Evolutionary conservation across 345 rosid genomes (phyloP), one percentile per base, ranked within the genome.

Genomic region (Clausena lansium): DNA sequence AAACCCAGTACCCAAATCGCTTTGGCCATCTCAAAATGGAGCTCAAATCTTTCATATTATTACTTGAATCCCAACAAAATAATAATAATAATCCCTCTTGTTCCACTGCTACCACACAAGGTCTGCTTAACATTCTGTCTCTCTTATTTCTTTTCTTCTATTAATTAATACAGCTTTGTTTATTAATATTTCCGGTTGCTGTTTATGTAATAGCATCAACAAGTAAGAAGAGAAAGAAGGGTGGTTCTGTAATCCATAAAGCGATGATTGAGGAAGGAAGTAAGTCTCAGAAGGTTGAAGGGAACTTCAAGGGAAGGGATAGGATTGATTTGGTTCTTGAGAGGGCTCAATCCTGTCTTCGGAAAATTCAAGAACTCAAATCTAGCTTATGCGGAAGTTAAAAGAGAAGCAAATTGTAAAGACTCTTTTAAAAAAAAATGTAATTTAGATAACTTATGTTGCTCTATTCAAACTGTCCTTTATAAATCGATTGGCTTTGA

Each of bases 271-370:
- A 17, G 27, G 72, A n/a, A 36, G 17, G 30, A 27, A 25, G 50
- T 41, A 68, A 68, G 71, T 5, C 25, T 67, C 71, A 39, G 28
- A 41, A 20, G 32, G 19, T 24, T 67, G 52, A 38, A 4, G 55
- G 28, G 71, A 8, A 41, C 19, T n/a, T 39, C 28, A 67, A 45
- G 57, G 27, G 72, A 68, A 68, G 72, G 36, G 13, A 68, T 2
- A 68, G 58, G 36, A 68, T 45, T 45, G 72, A 68, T 68, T 68
- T 25, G 22, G 72, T 68, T 41, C 72, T 68, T 45, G 72, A 41
- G 72, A 68, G 15, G 20, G 72, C 72, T 41, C 72, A 69, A 41
- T 45, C 57, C 47, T 68, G 72, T 27, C 57, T 69, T 1, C 33
- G 9, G 57, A 69, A 69, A 27, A 45, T 69, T 69, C 57, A 69